Base-by-base conservation (phyloP, 192 early-diverging fungal genomes). In the Fimicolochytrium jonesii region DNA sequence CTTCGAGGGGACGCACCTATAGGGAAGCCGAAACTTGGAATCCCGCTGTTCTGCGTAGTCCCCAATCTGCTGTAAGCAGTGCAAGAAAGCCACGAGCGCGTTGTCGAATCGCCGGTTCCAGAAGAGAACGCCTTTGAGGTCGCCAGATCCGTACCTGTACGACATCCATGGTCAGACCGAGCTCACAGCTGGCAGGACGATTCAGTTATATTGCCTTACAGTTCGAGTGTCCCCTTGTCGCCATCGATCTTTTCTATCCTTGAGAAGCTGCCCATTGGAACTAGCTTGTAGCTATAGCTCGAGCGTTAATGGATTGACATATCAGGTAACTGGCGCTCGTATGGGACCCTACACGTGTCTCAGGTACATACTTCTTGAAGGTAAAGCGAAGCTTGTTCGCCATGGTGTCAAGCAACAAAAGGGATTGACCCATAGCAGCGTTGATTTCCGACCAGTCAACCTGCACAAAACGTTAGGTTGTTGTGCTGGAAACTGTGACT, bases 371-470 rank as follows among this genome's bases (percentile, higher is more conserved):
- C 75, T 64, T 84, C 62, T 87, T 74, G 68, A 98, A 95, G 29
- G 83, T 80, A 64, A 92, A 91, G 11, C 84, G 81, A 4, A 95
- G 78, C 59, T 90, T 89, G 57, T 86, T 85, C 9, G 92, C 92
- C 23, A 96, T 81, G 0, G 91, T 92, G 68, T 94, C 88, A 22
- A 98, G 61, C 53, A 98, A 73, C 22, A 98, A 71, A 33, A 92
- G 56, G 4, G 90, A 81, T 62, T 95, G 93, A 18, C 95, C 95
- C 89, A 92, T 88, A 1, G 90, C 95, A 0, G 95, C 92, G 75
- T 98, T 98, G 54, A 98, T 94, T 75, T 98, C 95, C 23, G 72
- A 77, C 95, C 95, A 98, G 35, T 95, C 93, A 30, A 98, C 81
- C 80, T 86, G 59, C 20, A 43, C 29, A 10, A 33, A 47, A 52